Conservation (phyloP, 192 early-diverging fungal genomes). For the Backusella circina region DNA sequence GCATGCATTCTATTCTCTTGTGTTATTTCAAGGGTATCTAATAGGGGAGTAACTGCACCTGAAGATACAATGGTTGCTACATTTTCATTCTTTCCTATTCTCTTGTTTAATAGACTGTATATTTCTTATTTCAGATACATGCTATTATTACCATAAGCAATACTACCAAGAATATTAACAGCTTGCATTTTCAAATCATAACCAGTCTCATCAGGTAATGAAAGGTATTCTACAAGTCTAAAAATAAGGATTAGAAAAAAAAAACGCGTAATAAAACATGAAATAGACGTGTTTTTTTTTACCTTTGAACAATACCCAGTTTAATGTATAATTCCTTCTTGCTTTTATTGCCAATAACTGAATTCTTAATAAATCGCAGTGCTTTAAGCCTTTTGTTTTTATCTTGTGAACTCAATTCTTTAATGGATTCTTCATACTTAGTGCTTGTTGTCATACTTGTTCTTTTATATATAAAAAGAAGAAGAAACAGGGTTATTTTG, state of each 20-base stretch:
- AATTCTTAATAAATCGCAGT: slow-evolving; percentile 76
- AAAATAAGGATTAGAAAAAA: no score
- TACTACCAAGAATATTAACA: slow-evolving; percentile 63
- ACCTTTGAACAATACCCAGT: slow-evolving; percentile 59
- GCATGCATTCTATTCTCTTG: slow-evolving; percentile 2
- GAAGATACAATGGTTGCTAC: slow-evolving; percentile 52
- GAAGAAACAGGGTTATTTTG: neutral
- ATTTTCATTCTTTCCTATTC: slow-evolving; percentile 56
- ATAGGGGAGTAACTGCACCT: slow-evolving; percentile 53
- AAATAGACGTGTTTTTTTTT: neutral
- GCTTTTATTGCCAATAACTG: slow-evolving; percentile 76
- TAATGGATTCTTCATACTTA: slow-evolving; percentile 50
- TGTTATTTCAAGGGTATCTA: slow-evolving; percentile 36
- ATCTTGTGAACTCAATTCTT: slow-evolving; percentile 42
- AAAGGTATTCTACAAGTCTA: slow-evolving; percentile 59
- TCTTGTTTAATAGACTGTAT: neutral
- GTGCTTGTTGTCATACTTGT: slow-evolving; percentile 40
- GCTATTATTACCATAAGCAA: slow-evolving; percentile 55
- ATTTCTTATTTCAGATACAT: neutral
- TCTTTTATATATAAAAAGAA: neutral
- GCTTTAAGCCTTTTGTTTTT: slow-evolving; percentile 42
- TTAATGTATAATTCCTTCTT: slow-evolving; percentile 74
- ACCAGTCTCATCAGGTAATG: slow-evolving; percentile 24
- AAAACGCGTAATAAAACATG: neutral
- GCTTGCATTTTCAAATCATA: slow-evolving; percentile 54